Conservation (phyloP, 495 filamentous ascomycete genomes). For the Cercophora sp. region DNA sequence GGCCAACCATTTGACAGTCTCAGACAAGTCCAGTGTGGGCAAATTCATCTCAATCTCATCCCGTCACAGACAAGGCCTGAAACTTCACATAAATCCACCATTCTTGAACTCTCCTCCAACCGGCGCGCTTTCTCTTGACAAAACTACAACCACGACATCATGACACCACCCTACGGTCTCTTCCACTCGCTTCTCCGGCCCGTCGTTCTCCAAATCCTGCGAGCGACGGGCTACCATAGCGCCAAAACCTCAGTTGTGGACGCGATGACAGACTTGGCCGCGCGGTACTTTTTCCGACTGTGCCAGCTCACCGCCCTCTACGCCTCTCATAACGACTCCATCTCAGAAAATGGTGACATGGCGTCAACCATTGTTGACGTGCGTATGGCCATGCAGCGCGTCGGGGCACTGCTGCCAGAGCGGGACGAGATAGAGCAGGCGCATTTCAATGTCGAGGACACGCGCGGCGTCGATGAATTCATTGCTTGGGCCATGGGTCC, state of each 20-base stretch:
- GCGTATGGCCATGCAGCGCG: constrained; percentile 74
- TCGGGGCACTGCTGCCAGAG: constrained; percentile 63
- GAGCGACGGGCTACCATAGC: constrained; percentile 77
- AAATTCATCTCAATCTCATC: too few species aligned
- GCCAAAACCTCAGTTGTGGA: constrained; percentile 74
- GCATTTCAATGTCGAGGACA: constrained; percentile 57
- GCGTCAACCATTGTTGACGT: constrained; percentile 65
- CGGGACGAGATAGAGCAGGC: constrained; percentile 35
- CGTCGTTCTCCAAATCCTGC: constrained; percentile 77
- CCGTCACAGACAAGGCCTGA: too few species aligned
- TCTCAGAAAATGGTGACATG: constrained; percentile 17
- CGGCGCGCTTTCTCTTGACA: too few species aligned
- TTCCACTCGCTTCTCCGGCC: constrained; percentile 78
- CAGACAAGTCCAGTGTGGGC: too few species aligned
- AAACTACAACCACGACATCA: too few species aligned
- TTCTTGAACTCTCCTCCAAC: too few species aligned
- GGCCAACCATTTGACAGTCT: too few species aligned
- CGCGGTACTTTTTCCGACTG: constrained; percentile 68
- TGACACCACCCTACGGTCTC: constrained; percentile 47
- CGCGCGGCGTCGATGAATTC: constrained; percentile 67
- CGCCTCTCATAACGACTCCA: constrained; percentile 43
- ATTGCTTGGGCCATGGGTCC: constrained; percentile 68
- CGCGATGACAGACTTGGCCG: constrained; percentile 68
- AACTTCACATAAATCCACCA: too few species aligned
- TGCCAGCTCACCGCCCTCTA: constrained; percentile 58